Conservation (phyloP, 148 eudicot genomes). For the Drosera capensis region DNA sequence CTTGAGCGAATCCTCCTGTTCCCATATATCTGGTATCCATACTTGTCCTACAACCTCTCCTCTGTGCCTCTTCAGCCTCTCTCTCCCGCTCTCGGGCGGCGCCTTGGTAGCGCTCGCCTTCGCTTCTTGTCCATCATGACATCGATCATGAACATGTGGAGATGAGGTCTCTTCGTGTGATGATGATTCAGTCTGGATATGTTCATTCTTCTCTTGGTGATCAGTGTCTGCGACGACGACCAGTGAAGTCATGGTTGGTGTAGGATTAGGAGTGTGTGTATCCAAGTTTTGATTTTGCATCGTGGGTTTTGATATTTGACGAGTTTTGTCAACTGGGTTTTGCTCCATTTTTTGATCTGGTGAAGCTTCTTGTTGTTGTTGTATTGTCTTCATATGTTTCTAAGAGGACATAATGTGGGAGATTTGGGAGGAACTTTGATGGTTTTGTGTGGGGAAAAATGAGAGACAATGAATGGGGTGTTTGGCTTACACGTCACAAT, state of each 20-base stretch:
- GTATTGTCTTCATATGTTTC: background rate
- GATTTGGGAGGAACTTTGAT: background rate
- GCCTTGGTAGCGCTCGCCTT: slow-evolving; percentile 1
- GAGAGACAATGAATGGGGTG: slow-evolving; percentile 17
- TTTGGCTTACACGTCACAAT: slow-evolving; percentile 24
- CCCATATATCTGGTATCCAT: slow-evolving; percentile 83
- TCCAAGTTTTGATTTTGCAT: slow-evolving; percentile 7
- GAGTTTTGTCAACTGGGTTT: background rate
- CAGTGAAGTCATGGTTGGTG: too few species aligned
- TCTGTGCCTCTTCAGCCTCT: slow-evolving; percentile 64
- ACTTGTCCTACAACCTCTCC: slow-evolving; percentile 61
- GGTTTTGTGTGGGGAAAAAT: slow-evolving; percentile 7
- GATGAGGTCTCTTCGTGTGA: too few species aligned
- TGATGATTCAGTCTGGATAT: background rate
- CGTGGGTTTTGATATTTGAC: slow-evolving; percentile 2
- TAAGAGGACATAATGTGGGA: background rate
- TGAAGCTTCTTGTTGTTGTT: background rate
- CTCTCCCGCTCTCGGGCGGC: slow-evolving; percentile 9
- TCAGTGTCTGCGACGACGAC: too few species aligned
- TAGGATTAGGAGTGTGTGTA: too few species aligned
- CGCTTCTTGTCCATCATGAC: too few species aligned
- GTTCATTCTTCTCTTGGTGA: background rate
- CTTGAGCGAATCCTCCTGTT: slow-evolving; percentile 50
- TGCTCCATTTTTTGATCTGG: background rate
- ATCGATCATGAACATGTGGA: too few species aligned